Percentiles rank a stretch among this genome's conserved stretches.
These are phyloP conservation scores for Monosporascus sp. DNA, from an alignment of 2,329 filamentous ascomycete species.

Conservation along the genomic window DNA sequence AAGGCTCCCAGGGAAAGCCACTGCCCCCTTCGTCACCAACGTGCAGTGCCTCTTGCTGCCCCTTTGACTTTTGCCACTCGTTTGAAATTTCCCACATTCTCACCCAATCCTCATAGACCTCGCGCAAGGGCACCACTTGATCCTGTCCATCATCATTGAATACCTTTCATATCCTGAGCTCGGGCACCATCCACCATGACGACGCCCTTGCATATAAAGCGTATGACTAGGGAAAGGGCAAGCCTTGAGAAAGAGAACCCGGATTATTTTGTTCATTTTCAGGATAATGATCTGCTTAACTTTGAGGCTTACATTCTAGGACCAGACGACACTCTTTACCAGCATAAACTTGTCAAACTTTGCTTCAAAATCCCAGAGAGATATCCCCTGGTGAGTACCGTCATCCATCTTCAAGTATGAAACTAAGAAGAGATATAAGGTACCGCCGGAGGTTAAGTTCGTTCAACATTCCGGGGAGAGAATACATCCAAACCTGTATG, in stretches of 20 bases:
- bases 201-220: background rate
- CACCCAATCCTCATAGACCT: too few species aligned
- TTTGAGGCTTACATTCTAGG: slow-evolving; percentile 11
- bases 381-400: slow-evolving; percentile 8
- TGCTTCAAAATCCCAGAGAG: slow-evolving; percentile 7
- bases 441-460: slow-evolving; percentile 11
- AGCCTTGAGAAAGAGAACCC: slow-evolving; percentile 7
- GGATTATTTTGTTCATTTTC: slow-evolving; percentile 12
- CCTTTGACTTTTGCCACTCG: too few species aligned
- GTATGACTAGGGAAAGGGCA: slow-evolving; percentile 3
- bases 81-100: too few species aligned
- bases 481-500: slow-evolving; percentile 13
- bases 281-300: slow-evolving; percentile 6
- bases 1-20: too few species aligned
- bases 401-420: background rate
- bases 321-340: slow-evolving; percentile 9
- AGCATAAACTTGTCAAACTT: slow-evolving; percentile 13
- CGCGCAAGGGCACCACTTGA: too few species aligned
- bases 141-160: too few species aligned
- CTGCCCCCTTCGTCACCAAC: too few species aligned
- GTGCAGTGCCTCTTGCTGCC: too few species aligned
- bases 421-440: slow-evolving; percentile 1
- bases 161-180: too few species aligned
- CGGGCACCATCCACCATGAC: background rate
- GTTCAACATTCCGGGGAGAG: slow-evolving; percentile 6